These are phyloP conservation scores for Chrysoporthe cubensis DNA, from an alignment of 2,329 filamentous ascomycete species.

Conservation along the genomic window DNA sequence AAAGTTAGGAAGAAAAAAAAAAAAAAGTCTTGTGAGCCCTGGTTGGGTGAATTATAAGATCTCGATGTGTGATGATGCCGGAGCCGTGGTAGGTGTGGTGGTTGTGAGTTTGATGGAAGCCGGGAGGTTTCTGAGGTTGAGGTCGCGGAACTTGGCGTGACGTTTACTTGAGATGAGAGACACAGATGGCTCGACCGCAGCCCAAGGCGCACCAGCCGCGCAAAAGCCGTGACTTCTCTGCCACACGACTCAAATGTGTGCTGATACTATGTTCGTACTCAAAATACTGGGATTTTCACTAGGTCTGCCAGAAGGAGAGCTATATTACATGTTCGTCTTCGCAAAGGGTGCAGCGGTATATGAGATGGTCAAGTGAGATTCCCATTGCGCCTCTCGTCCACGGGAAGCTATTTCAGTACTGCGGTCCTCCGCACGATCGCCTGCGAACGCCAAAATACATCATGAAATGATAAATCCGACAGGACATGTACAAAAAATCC, in stretches of 20 bases:
- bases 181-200: background rate
- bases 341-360: background rate
- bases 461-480: background rate
- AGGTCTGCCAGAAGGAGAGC: no score
- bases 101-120: background rate
- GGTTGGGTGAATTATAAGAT: no score
- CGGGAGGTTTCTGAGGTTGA: background rate
- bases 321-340: no score
- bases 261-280: background rate
- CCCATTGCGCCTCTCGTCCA: background rate
- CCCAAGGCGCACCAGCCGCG: background rate
- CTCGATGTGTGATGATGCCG: no score
- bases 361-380: background rate
- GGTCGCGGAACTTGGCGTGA: background rate
- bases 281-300: background rate
- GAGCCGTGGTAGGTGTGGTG: background rate
- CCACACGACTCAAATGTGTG: background rate
- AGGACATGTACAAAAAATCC: background rate
- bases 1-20: background rate
- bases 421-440: background rate
- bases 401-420: background rate
- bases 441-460: conserved; percentile 4
- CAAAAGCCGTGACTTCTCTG: no score
- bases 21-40: no score
- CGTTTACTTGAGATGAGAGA: background rate